These are phyloP conservation scores for Hypericum perforatum DNA, from an alignment of 345 rosid genomes.

Conservation along the genomic window DNA sequence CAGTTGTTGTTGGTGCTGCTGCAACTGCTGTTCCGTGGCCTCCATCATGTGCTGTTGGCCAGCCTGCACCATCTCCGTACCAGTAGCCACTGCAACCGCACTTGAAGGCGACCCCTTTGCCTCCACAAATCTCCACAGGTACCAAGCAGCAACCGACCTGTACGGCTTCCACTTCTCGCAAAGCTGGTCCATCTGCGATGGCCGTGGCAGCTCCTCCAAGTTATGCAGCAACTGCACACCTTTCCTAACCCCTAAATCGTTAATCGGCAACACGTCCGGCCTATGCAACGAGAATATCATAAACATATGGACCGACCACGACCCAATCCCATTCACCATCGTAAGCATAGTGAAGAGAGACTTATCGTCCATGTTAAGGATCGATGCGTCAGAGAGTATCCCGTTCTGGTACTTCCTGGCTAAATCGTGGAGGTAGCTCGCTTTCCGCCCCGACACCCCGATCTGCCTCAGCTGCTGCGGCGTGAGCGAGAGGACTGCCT, in stretches of 20 bases:
- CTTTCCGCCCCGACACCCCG: constrained; percentile 87
- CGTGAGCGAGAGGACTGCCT: constrained; percentile 51
- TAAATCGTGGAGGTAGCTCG: constrained; percentile 86
- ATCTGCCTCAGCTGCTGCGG: constrained; percentile 85
- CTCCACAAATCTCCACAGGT: constrained; percentile 79
- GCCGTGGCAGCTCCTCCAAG: constrained; percentile 80
- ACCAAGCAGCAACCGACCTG: constrained; percentile 91
- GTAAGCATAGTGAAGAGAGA: constrained; percentile 94
- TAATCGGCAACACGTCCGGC: constrained; percentile 91
- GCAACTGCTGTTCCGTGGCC: constrained; percentile 32
- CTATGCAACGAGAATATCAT: constrained; percentile 94
- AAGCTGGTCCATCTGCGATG: constrained; percentile 80
- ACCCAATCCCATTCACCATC: constrained; percentile 96
- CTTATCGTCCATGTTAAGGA: constrained; percentile 86
- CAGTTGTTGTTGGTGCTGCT: constrained; percentile 29
- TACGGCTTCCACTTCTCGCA: constrained; percentile 98
- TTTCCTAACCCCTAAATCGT: constrained; percentile 79
- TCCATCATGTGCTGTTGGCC: too few relatives aligned
- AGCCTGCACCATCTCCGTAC: constrained; percentile 34
- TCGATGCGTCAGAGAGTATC: constrained; percentile 67
- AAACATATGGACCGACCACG: constrained; percentile 98
- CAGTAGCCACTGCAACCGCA: constrained; percentile 48
- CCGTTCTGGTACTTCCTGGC: constrained; percentile 87
- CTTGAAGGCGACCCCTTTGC: constrained; percentile 55
- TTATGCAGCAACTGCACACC: constrained; percentile 75